A percentile compares a stretch with the other conserved stretches of the same genome.
These are phyloP conservation scores for Lentinula novae-zelandiae DNA, from an alignment of 1,284 basidiomycete species.

Conservation along the genomic window DNA sequence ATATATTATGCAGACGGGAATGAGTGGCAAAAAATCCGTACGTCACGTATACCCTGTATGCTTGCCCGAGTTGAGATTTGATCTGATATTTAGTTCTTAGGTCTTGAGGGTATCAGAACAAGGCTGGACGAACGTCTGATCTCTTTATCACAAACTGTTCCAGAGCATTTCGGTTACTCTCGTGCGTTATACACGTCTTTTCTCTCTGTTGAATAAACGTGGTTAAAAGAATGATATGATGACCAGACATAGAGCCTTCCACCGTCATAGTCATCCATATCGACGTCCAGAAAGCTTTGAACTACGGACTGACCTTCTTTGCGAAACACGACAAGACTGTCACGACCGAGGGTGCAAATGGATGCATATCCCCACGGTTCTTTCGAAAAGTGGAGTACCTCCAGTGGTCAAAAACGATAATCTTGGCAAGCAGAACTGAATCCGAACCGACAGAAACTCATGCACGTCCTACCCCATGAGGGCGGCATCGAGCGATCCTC, in stretches of 20 bases:
- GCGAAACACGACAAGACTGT: background rate
- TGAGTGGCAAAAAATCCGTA: constrained; percentile 12
- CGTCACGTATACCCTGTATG: background rate
- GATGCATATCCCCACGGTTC: constrained; percentile 5
- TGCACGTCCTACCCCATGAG: background rate
- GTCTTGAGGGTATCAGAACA: constrained; percentile 8
- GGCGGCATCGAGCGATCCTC: too few species aligned
- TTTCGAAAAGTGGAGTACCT: constrained; percentile 6
- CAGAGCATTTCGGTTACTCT: constrained; percentile 7
- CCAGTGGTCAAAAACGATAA: constrained; percentile 3
- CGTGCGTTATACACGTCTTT: background rate
- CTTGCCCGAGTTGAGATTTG: background rate
- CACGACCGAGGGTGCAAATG: constrained; percentile 10
- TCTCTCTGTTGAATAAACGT: background rate
- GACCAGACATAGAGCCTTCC: background rate
- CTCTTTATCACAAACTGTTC: constrained; percentile 1
- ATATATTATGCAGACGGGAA: constrained; percentile 1
- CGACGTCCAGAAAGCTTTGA: constrained; percentile 4
- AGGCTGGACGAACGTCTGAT: constrained; percentile 6
- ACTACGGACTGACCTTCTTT: constrained; percentile 7
- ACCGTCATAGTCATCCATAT: constrained; percentile 5
- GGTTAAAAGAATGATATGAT: background rate
- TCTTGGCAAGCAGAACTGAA: background rate
- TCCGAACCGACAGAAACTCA: background rate
- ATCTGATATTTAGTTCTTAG: background rate